Evolutionary conservation across 140 eudicot genomes (phyloP).

Genomic region (Flaveria floridana): DNA sequence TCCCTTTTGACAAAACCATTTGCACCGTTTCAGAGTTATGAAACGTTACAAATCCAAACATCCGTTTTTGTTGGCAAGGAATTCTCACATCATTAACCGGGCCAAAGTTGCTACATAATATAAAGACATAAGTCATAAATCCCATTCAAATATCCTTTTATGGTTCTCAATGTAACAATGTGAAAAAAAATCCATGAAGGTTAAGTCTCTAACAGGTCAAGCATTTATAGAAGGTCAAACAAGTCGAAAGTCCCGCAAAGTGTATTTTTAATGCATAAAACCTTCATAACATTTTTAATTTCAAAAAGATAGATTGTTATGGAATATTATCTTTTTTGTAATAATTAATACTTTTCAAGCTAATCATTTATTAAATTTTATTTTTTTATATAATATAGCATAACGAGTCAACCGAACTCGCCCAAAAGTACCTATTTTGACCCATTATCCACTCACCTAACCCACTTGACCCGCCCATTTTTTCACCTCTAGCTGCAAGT

Average conservation of each 20-base stretch:
- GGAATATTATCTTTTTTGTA: no score
- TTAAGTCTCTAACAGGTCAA: not conserved
- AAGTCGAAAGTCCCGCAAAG: not conserved
- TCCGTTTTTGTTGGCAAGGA: slow-evolving; percentile 78
- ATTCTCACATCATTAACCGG: slow-evolving; percentile 82
- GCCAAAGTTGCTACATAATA: slow-evolving; percentile 55
- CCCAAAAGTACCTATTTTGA: not conserved
- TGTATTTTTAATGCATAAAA: slow-evolving; percentile 1
- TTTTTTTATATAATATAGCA: not conserved
- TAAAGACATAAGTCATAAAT: not conserved
- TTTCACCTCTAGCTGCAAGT: not conserved
- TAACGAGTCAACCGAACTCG: slow-evolving; percentile 9
- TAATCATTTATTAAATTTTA: not conserved
- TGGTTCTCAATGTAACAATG: not conserved
- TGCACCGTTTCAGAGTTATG: slow-evolving; percentile 58
- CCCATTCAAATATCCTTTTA: no score
- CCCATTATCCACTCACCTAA: not conserved
- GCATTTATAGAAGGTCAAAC: not conserved
- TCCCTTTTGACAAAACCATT: slow-evolving; percentile 53
- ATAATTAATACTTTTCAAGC: not conserved
- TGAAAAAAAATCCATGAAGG: not conserved
- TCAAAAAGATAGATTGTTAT: not conserved
- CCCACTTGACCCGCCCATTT: slow-evolving; percentile 3
- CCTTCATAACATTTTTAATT: not conserved
- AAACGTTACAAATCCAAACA: slow-evolving; percentile 85